Evolutionary conservation across 495 filamentous ascomycete species (phyloP).

Genomic region (Staphylotrichum longicolle): DNA sequence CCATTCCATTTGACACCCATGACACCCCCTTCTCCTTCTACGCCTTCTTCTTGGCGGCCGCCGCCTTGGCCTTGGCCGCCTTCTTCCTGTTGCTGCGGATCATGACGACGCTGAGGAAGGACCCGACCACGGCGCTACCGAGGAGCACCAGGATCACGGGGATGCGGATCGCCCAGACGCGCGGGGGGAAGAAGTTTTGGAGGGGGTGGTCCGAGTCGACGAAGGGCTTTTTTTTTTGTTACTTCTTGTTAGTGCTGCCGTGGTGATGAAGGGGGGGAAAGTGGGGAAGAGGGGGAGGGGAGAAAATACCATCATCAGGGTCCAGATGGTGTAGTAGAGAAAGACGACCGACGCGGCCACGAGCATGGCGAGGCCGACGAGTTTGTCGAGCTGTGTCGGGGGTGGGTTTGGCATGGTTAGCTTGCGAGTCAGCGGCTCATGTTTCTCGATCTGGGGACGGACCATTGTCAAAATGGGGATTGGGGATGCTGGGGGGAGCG

Average conservation of each 20-base stretch:
- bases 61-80: slow-evolving; percentile 83
- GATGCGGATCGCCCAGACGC: slow-evolving; percentile 98
- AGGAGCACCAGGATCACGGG: slow-evolving; percentile 93
- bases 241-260: neutral
- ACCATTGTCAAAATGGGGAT: slow-evolving; percentile 39
- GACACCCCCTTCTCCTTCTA: slow-evolving; percentile 12
- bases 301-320: slow-evolving; percentile 79
- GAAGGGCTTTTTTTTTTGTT: slow-evolving; percentile 68
- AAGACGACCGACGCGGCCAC: slow-evolving; percentile 92
- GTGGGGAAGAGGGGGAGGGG: slow-evolving; percentile 2
- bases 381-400: slow-evolving; percentile 75
- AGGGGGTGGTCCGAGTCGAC: slow-evolving; percentile 92
- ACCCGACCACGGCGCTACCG: slow-evolving; percentile 90
- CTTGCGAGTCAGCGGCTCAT: neutral
- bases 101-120: slow-evolving; percentile 96
- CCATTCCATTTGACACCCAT: neutral
- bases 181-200: slow-evolving; percentile 92
- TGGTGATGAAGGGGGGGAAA: neutral
- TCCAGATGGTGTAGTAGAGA: slow-evolving; percentile 98
- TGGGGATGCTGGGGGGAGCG: neutral
- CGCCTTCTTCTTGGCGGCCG: slow-evolving; percentile 58
- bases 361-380: slow-evolving; percentile 97
- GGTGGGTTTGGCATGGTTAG: slow-evolving; percentile 22
- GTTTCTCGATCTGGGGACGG: slow-evolving; percentile 9
- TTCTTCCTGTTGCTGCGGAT: slow-evolving; percentile 98